Base-by-base conservation (phyloP, 2,329 filamentous ascomycete species). In the Corinectria fuckeliana region DNA sequence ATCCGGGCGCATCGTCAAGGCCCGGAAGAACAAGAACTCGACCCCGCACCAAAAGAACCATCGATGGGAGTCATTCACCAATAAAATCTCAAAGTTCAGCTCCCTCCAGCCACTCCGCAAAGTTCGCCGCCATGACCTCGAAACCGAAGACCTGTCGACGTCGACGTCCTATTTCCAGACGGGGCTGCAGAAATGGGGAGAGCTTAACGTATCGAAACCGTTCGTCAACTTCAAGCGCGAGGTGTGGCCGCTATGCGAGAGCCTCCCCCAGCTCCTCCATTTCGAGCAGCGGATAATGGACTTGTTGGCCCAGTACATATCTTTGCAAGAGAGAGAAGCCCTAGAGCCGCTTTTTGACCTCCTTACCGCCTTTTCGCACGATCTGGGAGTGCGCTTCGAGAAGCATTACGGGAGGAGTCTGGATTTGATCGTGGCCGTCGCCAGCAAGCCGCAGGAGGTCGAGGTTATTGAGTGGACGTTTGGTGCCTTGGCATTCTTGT, bases 391-490 rank as follows among this genome's bases (percentile, higher is more conserved):
- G 16, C 85, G 89, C 47, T 99, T 99, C 71, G 93, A 97, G 77
- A 92, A 91, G 71, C 88, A 97, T 75, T 98, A 97, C 74, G 84
- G 87, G 44, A 84, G 85, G 50, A 88, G 91, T 23, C 86, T 99
- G 58, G 85, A 82, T 53, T 80, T 96, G 53, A 87, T 99, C 54
- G 86, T 91, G 36, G 86, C 87, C 14, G 85, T 98, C 64, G 93
- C 93, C 10, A 88, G 88, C 53, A 90, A 87, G 69, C 87, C 91
- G 52, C 84, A 91, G 56, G 90, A 91, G 71, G 88, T 91, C 23
- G 91, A 93, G 63, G 93, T 96, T n/a, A 91, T 98, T 50, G 95
- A 99, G 78, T 98, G 94, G 93, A 94, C 92, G 50, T 99, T 99
- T 77, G 92, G 90, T 11, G 93, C 92, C 68, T 82, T 99, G 56